Conservation (phyloP, 2,329 filamentous ascomycete genomes). For the Alternaria gansuensis region DNA sequence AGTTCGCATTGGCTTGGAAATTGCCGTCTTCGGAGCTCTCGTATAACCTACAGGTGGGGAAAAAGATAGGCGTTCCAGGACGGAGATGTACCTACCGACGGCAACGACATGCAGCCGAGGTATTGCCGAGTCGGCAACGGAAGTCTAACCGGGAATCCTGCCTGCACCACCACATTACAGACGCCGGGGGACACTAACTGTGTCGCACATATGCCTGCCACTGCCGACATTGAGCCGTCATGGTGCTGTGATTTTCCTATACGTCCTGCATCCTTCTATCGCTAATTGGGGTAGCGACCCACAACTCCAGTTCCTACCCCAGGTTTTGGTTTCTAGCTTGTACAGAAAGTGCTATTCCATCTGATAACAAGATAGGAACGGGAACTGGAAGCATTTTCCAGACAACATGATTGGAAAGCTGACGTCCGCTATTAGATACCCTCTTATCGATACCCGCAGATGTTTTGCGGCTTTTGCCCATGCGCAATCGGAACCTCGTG, state of each 20-base stretch:
- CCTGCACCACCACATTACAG: neutral
- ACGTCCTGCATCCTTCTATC: neutral
- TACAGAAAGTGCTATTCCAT: neutral
- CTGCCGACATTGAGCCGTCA: neutral
- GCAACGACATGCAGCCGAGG: neutral
- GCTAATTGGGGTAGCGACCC: slow-evolving; percentile 1
- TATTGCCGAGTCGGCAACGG: slow-evolving; percentile 1
- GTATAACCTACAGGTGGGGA: neutral
- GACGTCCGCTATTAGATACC: neutral
- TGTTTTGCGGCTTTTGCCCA: neutral
- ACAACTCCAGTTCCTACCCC: neutral
- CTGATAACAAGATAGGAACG: slow-evolving; percentile 2
- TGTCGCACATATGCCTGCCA: neutral
- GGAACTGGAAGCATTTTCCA: neutral
- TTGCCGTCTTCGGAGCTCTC: slow-evolving; percentile 6
- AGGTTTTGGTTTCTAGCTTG: neutral
- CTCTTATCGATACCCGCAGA: slow-evolving; percentile 7
- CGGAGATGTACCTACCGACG: neutral
- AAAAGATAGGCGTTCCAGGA: neutral
- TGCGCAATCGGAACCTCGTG: neutral
- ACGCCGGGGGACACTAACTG: slow-evolving; percentile 1
- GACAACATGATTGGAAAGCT: neutral
- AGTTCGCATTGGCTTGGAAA: neutral
- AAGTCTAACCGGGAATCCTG: neutral
- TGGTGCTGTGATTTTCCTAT: neutral